These are phyloP conservation scores for Dentipellis fragilis DNA, from an alignment of 768 basidiomycete genomes.

Conservation along the genomic window DNA sequence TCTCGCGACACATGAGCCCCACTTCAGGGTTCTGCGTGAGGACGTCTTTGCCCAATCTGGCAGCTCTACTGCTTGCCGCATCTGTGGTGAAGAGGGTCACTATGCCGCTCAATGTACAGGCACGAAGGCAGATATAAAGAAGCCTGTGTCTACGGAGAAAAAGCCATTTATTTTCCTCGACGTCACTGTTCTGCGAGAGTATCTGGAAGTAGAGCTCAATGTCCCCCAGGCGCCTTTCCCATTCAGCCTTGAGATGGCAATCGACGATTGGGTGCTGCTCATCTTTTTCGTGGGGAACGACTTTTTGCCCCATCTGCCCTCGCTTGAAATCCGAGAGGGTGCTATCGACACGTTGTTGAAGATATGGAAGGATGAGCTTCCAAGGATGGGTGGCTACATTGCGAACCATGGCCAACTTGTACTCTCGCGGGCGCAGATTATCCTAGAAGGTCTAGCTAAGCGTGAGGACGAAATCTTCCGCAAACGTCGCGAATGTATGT, in stretches of 20 bases:
- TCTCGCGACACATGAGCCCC: slow-evolving; percentile 95
- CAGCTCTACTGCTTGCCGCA: slow-evolving; percentile 68
- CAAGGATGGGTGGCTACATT: slow-evolving; percentile 95
- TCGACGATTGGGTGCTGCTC: slow-evolving; percentile 99
- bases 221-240: slow-evolving; percentile 68
- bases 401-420: slow-evolving; percentile 89
- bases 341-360: slow-evolving; percentile 94
- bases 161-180: slow-evolving; percentile 99
- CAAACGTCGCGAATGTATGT: slow-evolving; percentile 76
- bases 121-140: slow-evolving; percentile 56
- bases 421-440: slow-evolving; percentile 80
- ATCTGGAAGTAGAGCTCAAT: slow-evolving; percentile 92
- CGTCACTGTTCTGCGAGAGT: slow-evolving; percentile 90
- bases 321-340: slow-evolving; percentile 97
- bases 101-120: slow-evolving; percentile 92
- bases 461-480: slow-evolving; percentile 95
- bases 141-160: slow-evolving; percentile 56
- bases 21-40: slow-evolving; percentile 94
- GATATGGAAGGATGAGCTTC: slow-evolving; percentile 92
- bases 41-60: slow-evolving; percentile 91
- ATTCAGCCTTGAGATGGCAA: slow-evolving; percentile 90
- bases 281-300: slow-evolving; percentile 99
- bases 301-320: slow-evolving; percentile 96
- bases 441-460: slow-evolving; percentile 89
- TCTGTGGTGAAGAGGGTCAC: slow-evolving; percentile 92